Percentiles rank a stretch among this genome's conserved stretches.
Conservation (phyloP, 2,329 filamentous ascomycete species). For the Fusarium nurragi region DNA sequence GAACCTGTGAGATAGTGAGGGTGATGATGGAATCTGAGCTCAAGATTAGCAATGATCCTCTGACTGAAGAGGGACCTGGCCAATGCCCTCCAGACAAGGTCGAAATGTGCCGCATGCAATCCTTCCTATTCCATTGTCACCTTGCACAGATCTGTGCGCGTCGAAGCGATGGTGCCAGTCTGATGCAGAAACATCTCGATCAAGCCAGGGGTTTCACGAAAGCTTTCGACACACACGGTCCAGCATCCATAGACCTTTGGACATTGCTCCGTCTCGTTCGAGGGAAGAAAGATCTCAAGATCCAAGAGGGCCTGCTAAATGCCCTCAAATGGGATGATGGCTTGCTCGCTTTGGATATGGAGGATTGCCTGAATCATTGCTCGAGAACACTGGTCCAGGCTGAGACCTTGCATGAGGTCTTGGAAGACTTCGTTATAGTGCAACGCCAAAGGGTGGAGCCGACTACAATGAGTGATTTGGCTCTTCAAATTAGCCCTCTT, state of each 20-base stretch:
- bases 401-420: not conserved
- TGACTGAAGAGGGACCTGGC: accelerated
- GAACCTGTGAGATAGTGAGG: not conserved
- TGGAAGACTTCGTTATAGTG: not conserved
- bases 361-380: not conserved
- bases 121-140: not conserved
- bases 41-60: not conserved
- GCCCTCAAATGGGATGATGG: not conserved
- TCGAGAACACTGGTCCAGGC: not conserved
- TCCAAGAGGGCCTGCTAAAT: not conserved
- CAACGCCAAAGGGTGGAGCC: not conserved
- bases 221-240: not conserved
- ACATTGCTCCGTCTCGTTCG: not conserved
- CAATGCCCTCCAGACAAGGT: accelerated
- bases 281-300: not conserved
- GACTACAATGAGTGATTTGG: not conserved
- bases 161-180: too few species aligned
- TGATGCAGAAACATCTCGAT: not conserved
- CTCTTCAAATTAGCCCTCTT: not conserved
- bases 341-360: not conserved
- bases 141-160: not conserved
- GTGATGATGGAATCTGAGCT: constrained; percentile 5
- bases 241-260: constrained; percentile 1
- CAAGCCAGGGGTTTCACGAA: not conserved
- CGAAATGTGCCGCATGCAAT: not conserved